Conservation (phyloP, 495 filamentous ascomycete species). For the Usnea hakonensis region DNA sequence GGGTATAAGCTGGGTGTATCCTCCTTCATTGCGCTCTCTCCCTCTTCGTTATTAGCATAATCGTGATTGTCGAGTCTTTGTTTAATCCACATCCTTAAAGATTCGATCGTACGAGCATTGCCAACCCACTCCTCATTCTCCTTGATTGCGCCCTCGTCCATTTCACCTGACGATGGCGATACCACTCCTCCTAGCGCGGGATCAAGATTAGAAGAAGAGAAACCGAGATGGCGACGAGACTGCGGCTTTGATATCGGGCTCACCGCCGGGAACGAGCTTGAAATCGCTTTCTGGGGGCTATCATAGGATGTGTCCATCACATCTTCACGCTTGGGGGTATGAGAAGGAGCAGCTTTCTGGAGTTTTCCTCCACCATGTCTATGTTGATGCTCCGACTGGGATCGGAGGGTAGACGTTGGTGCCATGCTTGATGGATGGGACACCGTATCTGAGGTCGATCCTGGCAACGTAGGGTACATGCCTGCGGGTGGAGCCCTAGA, state of each 20-base stretch:
- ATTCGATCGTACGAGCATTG: conserved; percentile 73
- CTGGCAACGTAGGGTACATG: conserved; percentile 80
- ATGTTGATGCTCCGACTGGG: conserved; percentile 70
- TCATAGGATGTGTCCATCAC: conserved; percentile 53
- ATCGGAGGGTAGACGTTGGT: conserved; percentile 69
- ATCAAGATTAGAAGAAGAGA: conserved; percentile 47
- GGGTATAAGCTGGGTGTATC: conserved; percentile 18
- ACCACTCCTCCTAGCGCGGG: conserved; percentile 39
- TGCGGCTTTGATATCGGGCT: conserved; percentile 40
- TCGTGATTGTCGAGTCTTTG: conserved; percentile 52
- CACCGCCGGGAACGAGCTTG: conserved; percentile 33
- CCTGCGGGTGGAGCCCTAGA: conserved; percentile 51
- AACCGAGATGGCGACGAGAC: conserved; percentile 27
- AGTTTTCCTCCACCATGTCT: conserved; percentile 82
- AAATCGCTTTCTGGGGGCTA: conserved; percentile 32
- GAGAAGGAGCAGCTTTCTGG: conserved; percentile 55
- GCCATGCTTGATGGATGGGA: conserved; percentile 53
- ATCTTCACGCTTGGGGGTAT: conserved; percentile 33
- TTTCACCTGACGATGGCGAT: conserved; percentile 36
- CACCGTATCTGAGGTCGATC: conserved; percentile 50
- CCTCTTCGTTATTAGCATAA: conserved; percentile 36
- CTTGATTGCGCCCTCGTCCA: conserved; percentile 38
- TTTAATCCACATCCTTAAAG: conserved; percentile 59
- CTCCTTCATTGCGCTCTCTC: conserved; percentile 1
- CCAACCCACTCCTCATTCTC: conserved; percentile 73